These are phyloP conservation scores for Typha latifolia DNA, from an alignment of 176 grass and related monocot species.

Conservation along the genomic window DNA sequence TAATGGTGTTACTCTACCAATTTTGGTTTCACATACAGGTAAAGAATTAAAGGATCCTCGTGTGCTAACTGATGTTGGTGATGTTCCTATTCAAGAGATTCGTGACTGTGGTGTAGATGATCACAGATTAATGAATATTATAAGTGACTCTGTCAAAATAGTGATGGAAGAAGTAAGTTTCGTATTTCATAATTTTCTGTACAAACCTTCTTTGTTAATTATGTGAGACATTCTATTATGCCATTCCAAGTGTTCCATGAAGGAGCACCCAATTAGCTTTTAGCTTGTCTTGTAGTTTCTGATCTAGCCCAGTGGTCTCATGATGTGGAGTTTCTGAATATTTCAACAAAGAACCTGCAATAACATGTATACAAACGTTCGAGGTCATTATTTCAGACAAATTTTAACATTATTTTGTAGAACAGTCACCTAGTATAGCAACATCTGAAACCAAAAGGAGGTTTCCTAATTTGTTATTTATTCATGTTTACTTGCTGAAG, in stretches of 20 bases:
- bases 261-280: background rate
- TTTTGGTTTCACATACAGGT: constrained; percentile 31
- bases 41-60: constrained; percentile 93
- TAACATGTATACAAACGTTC: too few relatives aligned
- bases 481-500: too few relatives aligned
- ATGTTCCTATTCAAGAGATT: constrained; percentile 94
- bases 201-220: background rate
- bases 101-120: constrained; percentile 87
- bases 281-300: background rate
- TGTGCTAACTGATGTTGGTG: constrained; percentile 93
- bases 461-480: too few relatives aligned
- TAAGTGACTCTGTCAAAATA: constrained; percentile 87
- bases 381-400: too few relatives aligned
- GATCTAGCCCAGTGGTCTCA: too few relatives aligned
- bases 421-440: too few relatives aligned
- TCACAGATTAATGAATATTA: constrained; percentile 76
- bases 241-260: background rate
- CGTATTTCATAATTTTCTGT: background rate
- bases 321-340: too few relatives aligned
- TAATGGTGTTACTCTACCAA: background rate
- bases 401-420: too few relatives aligned
- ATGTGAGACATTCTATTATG: background rate
- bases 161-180: constrained; percentile 80
- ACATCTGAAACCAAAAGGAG: too few relatives aligned
- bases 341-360: too few relatives aligned